Conservation (phyloP, 2,329 filamentous ascomycete species). For the Hymenoscyphus scutula region DNA sequence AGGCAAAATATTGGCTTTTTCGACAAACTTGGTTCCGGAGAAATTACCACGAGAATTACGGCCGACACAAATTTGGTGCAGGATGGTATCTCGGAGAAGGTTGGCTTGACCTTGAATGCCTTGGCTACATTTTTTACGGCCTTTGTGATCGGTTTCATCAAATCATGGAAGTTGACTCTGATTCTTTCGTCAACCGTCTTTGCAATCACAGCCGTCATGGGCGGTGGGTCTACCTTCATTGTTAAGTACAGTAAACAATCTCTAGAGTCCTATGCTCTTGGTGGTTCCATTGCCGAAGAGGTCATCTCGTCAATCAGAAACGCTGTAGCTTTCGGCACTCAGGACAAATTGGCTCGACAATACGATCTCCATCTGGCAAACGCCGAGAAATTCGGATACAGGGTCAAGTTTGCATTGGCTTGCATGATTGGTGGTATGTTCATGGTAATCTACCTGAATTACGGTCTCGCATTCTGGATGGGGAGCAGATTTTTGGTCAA, state of each 20-base stretch:
- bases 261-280: slow-evolving; percentile 75
- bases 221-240: slow-evolving; percentile 68
- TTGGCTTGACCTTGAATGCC: slow-evolving; percentile 73
- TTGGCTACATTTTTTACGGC: slow-evolving; percentile 81
- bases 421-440: slow-evolving; percentile 84
- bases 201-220: slow-evolving; percentile 77
- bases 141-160: slow-evolving; percentile 86
- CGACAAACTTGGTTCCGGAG: slow-evolving; percentile 87
- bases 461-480: slow-evolving; percentile 86
- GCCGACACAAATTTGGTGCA: slow-evolving; percentile 92
- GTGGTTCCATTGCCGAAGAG: slow-evolving; percentile 88
- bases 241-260: slow-evolving; percentile 78
- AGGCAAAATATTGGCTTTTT: slow-evolving; percentile 90
- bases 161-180: slow-evolving; percentile 89
- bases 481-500: slow-evolving; percentile 72
- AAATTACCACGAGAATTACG: slow-evolving; percentile 92
- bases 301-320: slow-evolving; percentile 93
- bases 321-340: slow-evolving; percentile 87
- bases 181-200: slow-evolving; percentile 82
- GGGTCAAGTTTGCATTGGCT: slow-evolving; percentile 68
- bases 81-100: slow-evolving; percentile 89
- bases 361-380: slow-evolving; percentile 74
- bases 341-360: slow-evolving; percentile 83
- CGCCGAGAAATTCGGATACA: slow-evolving; percentile 74
- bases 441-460: slow-evolving; percentile 80